These are phyloP conservation scores for Scytalidium sp. DNA, from an alignment of 2,329 filamentous ascomycete species.

Conservation along the genomic window DNA sequence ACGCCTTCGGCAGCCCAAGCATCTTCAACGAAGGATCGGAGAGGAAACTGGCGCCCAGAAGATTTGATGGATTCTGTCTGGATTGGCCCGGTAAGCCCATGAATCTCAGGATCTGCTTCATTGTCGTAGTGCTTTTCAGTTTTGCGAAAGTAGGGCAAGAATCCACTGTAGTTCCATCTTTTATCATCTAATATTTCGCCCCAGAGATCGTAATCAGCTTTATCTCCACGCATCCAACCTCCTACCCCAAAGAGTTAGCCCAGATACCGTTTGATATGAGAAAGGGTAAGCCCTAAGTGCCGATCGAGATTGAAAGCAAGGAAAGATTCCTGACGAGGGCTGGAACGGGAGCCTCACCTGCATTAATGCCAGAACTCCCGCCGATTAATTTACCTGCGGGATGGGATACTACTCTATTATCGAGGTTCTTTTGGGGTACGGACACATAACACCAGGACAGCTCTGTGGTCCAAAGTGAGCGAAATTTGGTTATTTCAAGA, in stretches of 20 bases:
- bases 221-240: slow-evolving; percentile 40
- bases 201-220: slow-evolving; percentile 45
- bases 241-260: slow-evolving; percentile 18
- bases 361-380: slow-evolving; percentile 38
- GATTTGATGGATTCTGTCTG: slow-evolving; percentile 22
- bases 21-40: slow-evolving; percentile 30
- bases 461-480: slow-evolving; percentile 4
- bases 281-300: too few species aligned
- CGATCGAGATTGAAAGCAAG: slow-evolving; percentile 8
- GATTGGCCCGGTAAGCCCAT: slow-evolving; percentile 29
- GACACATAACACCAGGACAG: slow-evolving; percentile 34
- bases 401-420: slow-evolving; percentile 21
- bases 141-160: slow-evolving; percentile 42
- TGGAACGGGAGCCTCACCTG: background rate
- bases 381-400: slow-evolving; percentile 37
- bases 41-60: slow-evolving; percentile 33
- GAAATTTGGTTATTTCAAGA: background rate
- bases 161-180: slow-evolving; percentile 42
- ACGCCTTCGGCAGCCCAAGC: slow-evolving; percentile 37
- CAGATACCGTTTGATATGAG: background rate
- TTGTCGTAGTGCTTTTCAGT: slow-evolving; percentile 29
- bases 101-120: slow-evolving; percentile 16
- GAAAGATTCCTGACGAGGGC: slow-evolving; percentile 1
- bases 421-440: slow-evolving; percentile 25
- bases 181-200: slow-evolving; percentile 34